phyloP scores from a whole-genome alignment of 208 protist genomes.

The Trypanosomatidae sp. region DNA sequence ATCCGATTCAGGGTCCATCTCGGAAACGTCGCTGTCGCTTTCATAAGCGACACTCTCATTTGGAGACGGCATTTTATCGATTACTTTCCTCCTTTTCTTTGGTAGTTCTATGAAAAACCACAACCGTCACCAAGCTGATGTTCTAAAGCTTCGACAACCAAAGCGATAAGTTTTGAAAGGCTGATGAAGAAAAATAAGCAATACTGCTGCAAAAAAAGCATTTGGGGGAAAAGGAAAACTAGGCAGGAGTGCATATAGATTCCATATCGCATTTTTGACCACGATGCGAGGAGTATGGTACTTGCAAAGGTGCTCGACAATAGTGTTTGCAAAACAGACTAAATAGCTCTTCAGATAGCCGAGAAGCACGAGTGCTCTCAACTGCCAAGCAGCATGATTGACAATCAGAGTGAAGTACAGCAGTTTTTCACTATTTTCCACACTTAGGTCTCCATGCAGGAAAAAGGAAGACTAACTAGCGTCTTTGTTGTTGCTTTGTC shows the following conservation, averaged over 20 bases:
- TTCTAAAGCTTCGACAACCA: not conserved
- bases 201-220: not conserved
- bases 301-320: not conserved
- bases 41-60: conserved; percentile 58
- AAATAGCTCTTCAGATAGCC: not conserved
- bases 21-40: conserved; percentile 81
- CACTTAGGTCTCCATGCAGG: not conserved
- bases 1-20: conserved; percentile 86
- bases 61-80: conserved; percentile 24
- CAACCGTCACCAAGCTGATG: not conserved
- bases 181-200: not conserved
- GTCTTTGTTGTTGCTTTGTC: conserved; percentile 3
- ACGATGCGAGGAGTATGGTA: not conserved
- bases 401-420: conserved; percentile 3
- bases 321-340: not conserved
- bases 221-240: not conserved
- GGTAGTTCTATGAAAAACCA: not conserved
- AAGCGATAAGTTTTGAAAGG: not conserved
- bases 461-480: conserved; percentile 14
- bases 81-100: not conserved
- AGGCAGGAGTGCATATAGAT: not conserved
- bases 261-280: not conserved
- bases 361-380: not conserved
- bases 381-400: not conserved
- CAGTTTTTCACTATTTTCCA: not conserved